Evolutionary conservation across 495 filamentous ascomycete species (phyloP).

Genomic region (Aspergillus heteromorphus): DNA sequence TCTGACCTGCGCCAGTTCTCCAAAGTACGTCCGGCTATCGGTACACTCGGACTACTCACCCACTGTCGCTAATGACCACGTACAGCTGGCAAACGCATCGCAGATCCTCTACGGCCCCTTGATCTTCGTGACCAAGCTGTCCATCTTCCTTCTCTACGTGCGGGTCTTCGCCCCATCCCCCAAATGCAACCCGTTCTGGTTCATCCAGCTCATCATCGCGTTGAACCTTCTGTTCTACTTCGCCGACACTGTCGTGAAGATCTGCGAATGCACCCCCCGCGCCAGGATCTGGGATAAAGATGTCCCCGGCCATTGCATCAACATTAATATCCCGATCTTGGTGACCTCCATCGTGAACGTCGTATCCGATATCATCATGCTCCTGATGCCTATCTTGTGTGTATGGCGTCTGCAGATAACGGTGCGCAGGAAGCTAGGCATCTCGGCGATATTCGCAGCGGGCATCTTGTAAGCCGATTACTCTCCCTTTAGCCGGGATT

Average conservation of each 20-base stretch:
- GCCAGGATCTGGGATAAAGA: slow-evolving; percentile 25
- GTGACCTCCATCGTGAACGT: slow-evolving; percentile 33
- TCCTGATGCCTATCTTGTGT: slow-evolving; percentile 29
- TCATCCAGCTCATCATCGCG: slow-evolving; percentile 27
- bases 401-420: slow-evolving; percentile 30
- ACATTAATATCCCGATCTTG: slow-evolving; percentile 25
- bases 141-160: slow-evolving; percentile 35
- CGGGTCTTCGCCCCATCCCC: slow-evolving; percentile 31
- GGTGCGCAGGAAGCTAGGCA: slow-evolving; percentile 19
- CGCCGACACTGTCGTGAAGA: slow-evolving; percentile 28
- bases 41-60: too few species aligned
- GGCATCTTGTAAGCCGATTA: slow-evolving; percentile 25
- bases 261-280: slow-evolving; percentile 29
- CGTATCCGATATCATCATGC: slow-evolving; percentile 31
- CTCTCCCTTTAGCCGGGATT: background rate
- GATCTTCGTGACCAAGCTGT: slow-evolving; percentile 34
- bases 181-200: slow-evolving; percentile 23
- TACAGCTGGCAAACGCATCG: slow-evolving; percentile 30
- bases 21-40: too few species aligned
- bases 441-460: slow-evolving; percentile 31
- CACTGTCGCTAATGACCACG: background rate
- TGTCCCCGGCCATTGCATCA: slow-evolving; percentile 24
- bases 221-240: slow-evolving; percentile 30
- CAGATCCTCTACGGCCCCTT: slow-evolving; percentile 32
- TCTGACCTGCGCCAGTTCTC: slow-evolving; percentile 9